Evolutionary conservation across 148 eudicot species (phyloP).

Genomic region (Cornus controversa): DNA sequence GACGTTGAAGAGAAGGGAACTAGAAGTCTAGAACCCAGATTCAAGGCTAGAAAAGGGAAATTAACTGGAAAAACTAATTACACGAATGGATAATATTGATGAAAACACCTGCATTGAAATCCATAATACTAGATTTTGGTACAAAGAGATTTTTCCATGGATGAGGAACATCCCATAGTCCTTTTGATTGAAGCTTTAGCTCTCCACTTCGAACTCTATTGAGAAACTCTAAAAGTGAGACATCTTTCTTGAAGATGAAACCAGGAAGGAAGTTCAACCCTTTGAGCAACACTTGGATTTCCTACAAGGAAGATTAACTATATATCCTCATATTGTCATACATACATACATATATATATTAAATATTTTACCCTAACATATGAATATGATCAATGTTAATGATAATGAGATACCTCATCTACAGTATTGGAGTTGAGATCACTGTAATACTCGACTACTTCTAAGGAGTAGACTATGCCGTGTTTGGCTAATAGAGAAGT

Average conservation of each 20-base stretch:
- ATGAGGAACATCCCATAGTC: slow-evolving; percentile 74
- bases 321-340: no score
- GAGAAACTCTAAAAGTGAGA: slow-evolving; percentile 44
- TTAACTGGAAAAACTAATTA: no score
- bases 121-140: slow-evolving; percentile 59
- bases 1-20: no score
- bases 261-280: slow-evolving; percentile 38
- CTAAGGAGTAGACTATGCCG: slow-evolving; percentile 70
- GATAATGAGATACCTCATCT: slow-evolving; percentile 28
- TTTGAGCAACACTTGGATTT: slow-evolving; percentile 33
- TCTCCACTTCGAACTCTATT: slow-evolving; percentile 67
- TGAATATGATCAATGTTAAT: no score
- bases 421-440: slow-evolving; percentile 26
- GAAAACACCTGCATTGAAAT: slow-evolving; percentile 57
- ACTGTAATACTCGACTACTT: slow-evolving; percentile 65
- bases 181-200: slow-evolving; percentile 50
- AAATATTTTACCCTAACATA: no score
- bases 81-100: slow-evolving; percentile 42
- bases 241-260: slow-evolving; percentile 53
- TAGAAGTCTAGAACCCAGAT: no score
- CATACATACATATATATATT: no score
- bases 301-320: slow-evolving; percentile 27
- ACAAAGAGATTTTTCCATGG: slow-evolving; percentile 91
- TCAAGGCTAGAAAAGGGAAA: no score
- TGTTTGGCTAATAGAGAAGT: slow-evolving; percentile 35